These are phyloP conservation scores for Dactylellina parvicollis DNA, from an alignment of 2,329 filamentous ascomycete genomes.

Conservation along the genomic window DNA sequence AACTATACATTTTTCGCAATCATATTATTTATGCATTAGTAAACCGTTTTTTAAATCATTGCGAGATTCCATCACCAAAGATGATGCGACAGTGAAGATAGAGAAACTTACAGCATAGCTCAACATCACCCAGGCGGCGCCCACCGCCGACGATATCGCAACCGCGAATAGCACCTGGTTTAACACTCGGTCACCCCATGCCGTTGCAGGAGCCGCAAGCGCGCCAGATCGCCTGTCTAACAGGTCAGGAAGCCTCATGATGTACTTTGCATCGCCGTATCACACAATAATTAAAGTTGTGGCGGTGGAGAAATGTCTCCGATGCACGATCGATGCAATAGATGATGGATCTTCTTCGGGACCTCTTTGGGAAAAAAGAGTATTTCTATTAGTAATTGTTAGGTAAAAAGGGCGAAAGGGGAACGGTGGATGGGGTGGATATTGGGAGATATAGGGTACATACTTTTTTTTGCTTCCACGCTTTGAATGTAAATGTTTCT, in stretches of 20 bases:
- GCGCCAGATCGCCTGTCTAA: constrained; percentile 45
- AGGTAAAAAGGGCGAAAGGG: neutral
- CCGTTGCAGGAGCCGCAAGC: constrained; percentile 49
- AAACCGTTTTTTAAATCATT: too few relatives aligned
- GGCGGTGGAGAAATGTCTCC: too few relatives aligned
- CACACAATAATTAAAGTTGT: neutral
- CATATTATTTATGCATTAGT: neutral
- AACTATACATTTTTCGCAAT: constrained; percentile 56
- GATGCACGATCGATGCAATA: too few relatives aligned
- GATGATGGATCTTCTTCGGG: too few relatives aligned
- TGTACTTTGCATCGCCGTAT: constrained; percentile 22
- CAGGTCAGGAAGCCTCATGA: constrained; percentile 20
- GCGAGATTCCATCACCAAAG: too few relatives aligned
- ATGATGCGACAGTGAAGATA: neutral
- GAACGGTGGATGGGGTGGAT: neutral
- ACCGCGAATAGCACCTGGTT: constrained; percentile 60
- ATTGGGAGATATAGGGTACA: neutral
- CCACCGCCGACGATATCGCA: constrained; percentile 60
- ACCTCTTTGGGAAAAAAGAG: neutral
- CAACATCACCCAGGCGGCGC: constrained; percentile 61
- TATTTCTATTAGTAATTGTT: constrained; percentile 21
- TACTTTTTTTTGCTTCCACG: too few relatives aligned
- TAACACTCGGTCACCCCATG: constrained; percentile 53
- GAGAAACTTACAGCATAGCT: constrained; percentile 59
- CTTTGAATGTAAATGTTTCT: too few relatives aligned